Conservation (phyloP, 257 asterid genomes). For the Leptodermis oblonga region DNA sequence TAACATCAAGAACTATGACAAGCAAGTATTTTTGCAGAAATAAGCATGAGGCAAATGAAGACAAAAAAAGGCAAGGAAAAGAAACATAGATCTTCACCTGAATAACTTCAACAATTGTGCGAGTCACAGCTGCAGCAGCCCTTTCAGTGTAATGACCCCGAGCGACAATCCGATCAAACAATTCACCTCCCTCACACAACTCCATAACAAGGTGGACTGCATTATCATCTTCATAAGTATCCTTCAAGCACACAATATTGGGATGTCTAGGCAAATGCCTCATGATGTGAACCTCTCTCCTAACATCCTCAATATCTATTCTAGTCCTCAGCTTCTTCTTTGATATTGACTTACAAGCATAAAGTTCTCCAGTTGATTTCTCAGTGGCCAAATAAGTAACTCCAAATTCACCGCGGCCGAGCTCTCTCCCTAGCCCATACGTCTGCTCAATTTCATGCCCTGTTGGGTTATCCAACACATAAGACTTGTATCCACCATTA, state of each 20-base stretch:
- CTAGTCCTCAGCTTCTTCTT: constrained; percentile 48
- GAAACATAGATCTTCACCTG: constrained; percentile 30
- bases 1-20: not conserved
- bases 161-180: constrained; percentile 47
- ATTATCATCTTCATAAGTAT: constrained; percentile 43
- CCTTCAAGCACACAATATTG: constrained; percentile 40
- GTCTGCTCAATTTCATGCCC: constrained; percentile 37
- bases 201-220: constrained; percentile 56
- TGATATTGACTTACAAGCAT: constrained; percentile 47
- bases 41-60: no score
- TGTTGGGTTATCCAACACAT: constrained; percentile 40
- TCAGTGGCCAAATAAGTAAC: constrained; percentile 45
- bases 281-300: constrained; percentile 53
- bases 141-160: constrained; percentile 53
- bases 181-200: constrained; percentile 51
- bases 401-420: constrained; percentile 51
- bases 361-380: constrained; percentile 31
- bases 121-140: constrained; percentile 46
- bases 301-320: constrained; percentile 51
- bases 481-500: constrained; percentile 37
- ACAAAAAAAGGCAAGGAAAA: constrained; percentile 1
- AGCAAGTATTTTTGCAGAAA: not conserved
- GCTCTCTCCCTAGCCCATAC: constrained; percentile 43
- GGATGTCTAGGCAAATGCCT: constrained; percentile 39
- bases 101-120: constrained; percentile 48